Conservation (phyloP, 1,284 basidiomycete genomes). For the Trichosporon sp. region DNA sequence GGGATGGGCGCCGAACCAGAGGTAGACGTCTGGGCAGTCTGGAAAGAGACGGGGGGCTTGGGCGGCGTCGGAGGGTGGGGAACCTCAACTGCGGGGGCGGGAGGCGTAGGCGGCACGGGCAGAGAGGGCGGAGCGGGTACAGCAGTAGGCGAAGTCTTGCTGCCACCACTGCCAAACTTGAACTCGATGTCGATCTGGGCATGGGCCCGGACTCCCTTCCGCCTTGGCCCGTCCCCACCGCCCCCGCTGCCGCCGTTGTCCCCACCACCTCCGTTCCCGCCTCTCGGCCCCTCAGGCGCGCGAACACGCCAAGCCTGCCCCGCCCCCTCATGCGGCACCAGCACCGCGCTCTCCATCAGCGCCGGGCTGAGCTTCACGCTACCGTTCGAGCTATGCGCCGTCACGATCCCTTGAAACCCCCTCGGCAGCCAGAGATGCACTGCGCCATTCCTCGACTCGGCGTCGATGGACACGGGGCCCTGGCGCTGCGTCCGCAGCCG, state of each 20-base stretch:
- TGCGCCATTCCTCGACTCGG: background rate
- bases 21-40: background rate
- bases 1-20: background rate
- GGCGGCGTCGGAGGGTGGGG: background rate
- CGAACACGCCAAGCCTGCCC: background rate
- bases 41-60: background rate
- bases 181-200: too few species aligned
- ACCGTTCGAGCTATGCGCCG: background rate
- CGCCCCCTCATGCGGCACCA: background rate
- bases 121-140: too few species aligned
- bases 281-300: background rate
- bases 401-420: background rate
- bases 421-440: background rate
- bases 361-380: background rate
- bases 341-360: background rate
- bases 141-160: too few species aligned
- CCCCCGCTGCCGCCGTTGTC: background rate
- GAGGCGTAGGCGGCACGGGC: too few species aligned
- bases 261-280: background rate
- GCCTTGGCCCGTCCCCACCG: background rate
- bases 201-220: too few species aligned
- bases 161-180: too few species aligned
- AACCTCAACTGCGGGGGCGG: too few species aligned
- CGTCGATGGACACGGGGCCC: background rate
- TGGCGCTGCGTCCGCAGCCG: background rate